Base-by-base conservation (phyloP, 1,284 basidiomycete genomes). In the Ustilago cynodontis region DNA sequence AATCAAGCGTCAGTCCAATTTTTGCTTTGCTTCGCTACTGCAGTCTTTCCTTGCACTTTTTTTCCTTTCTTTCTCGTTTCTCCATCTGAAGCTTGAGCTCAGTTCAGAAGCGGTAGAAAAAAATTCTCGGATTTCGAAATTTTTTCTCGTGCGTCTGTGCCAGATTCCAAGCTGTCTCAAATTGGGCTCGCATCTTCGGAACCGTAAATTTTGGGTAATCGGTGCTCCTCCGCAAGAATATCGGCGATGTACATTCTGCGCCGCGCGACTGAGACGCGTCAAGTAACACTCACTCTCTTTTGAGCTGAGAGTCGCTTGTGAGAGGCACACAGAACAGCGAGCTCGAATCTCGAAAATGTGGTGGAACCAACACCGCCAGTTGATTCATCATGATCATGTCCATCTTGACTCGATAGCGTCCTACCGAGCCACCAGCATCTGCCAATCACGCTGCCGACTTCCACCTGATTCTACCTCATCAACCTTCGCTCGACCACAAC, bases 91-190 rank as follows among this genome's bases (percentile, higher is more conserved):
- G 26, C 24, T 41, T 39, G 49, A 54, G 59, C 33, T 65, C 49
- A 65, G 69, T 50, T 58, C 55, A 35, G 33, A 50, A 56, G 31
- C 22, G 24, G 54, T 24, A 45, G 56, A 64, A 63, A 72, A 61
- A 72, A 71, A 69, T 72, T 66, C 69, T 65, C 49, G 66, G 70
- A 69, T 72, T 63, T 65, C 57, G 57, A 72, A 71, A 58, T 68
- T 67, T 71, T 62, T 65, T 63, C 69, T 71, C 65, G 70, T 72
- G 70, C 70, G 70, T 72, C 58, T 67, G 57, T 50, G 20, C 7
- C n/a, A 22, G n/a, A n/a, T n/a, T n/a, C n/a, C n/a, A 2, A 45
- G 65, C 65, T 53, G 59, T 62, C 41, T 60, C 41, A 39, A 33
- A 20, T 59, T 35, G n/a, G 10, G 20, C 26, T 49, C 45, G 20